phyloP scores from a whole-genome alignment of 139 green algal genomes.

The Chlamydomonas sp. region DNA sequence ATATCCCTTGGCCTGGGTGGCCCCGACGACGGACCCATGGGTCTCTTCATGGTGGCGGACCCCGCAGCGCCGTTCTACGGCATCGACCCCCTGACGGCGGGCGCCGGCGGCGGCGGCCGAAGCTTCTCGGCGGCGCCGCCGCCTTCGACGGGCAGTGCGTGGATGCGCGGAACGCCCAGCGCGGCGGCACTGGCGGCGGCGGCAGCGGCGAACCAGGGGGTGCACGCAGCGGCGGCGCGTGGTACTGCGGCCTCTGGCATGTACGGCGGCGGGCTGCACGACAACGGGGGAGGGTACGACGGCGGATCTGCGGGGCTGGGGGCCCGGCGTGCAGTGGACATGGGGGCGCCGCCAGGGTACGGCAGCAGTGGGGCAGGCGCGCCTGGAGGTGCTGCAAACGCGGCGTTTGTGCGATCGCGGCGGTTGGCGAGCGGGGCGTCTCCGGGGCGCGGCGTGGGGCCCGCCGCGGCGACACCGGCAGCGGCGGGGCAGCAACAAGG shows the following conservation, averaged over 20 bases:
- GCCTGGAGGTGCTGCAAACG: background rate
- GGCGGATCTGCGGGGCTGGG: background rate
- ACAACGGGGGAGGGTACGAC: background rate
- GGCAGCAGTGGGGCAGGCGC: background rate
- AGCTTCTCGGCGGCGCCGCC: background rate
- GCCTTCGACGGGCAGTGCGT: background rate
- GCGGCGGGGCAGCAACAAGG: background rate
- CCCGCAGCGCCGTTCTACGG: constrained; percentile 30
- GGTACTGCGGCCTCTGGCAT: too few species aligned
- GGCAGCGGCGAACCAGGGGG: background rate
- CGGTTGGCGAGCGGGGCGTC: constrained; percentile 7
- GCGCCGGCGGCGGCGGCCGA: background rate
- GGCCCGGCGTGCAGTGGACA: background rate
- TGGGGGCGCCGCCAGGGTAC: background rate
- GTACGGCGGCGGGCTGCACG: background rate
- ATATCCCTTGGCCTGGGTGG: constrained; percentile 15
- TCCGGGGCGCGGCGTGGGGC: background rate
- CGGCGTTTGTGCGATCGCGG: constrained; percentile 6
- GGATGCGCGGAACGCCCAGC: background rate
- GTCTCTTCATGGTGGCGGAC: constrained; percentile 31
- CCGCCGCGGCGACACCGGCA: background rate
- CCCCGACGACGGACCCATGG: background rate
- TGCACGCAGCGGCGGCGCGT: too few species aligned
- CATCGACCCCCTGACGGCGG: background rate
- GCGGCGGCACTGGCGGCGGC: background rate